Evolutionary conservation across 177 flowering plant genomes (phyloP).

Genomic region (Vitis hybrid): DNA sequence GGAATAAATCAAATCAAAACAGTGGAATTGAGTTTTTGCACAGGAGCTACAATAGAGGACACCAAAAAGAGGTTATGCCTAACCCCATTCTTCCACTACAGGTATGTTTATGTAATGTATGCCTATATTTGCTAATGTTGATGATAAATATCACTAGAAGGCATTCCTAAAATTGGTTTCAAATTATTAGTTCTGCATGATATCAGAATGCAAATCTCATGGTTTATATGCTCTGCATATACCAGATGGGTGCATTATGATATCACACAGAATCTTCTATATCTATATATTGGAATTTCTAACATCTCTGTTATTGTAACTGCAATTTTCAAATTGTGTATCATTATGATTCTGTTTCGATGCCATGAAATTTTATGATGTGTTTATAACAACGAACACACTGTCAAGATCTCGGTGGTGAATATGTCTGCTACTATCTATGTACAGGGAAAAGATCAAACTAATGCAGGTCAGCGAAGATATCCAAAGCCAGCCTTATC

Average conservation of each 20-base stretch:
- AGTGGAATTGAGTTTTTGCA: slow-evolving; percentile 1
- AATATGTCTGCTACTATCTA: background rate
- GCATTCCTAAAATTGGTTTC: background rate
- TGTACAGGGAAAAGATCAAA: slow-evolving; percentile 5
- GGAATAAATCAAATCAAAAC: slow-evolving; percentile 3
- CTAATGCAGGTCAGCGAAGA: background rate
- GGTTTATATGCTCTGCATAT: too few relatives aligned
- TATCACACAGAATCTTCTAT: too few relatives aligned
- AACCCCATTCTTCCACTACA: background rate
- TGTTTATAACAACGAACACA: background rate
- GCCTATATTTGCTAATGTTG: background rate
- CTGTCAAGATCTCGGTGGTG: background rate
- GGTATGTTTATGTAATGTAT: too few relatives aligned
- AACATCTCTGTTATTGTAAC: too few relatives aligned
- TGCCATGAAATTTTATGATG: background rate
- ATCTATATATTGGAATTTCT: too few relatives aligned
- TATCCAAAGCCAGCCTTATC: slow-evolving; percentile 1
- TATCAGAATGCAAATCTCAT: too few relatives aligned
- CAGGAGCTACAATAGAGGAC: slow-evolving; percentile 2
- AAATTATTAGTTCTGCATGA: too few relatives aligned
- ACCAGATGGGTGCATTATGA: too few relatives aligned
- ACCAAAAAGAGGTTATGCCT: slow-evolving; percentile 7
- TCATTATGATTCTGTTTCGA: background rate
- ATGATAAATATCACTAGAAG: background rate
- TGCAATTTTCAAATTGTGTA: background rate